Evolutionary conservation across 352 stramenopile species (phyloP).

Genomic region (Phytophthora sansomeana): DNA sequence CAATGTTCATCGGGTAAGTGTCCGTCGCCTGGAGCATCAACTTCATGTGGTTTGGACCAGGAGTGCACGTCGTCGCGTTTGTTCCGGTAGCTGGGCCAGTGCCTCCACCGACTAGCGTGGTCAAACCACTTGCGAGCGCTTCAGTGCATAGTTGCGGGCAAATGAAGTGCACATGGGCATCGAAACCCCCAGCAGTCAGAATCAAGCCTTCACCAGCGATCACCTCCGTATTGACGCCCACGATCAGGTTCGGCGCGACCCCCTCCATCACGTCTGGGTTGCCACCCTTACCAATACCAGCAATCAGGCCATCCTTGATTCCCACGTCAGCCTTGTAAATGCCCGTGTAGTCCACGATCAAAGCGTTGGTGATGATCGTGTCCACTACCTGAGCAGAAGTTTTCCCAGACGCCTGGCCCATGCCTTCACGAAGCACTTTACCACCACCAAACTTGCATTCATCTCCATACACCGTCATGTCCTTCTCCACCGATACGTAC

Average conservation of each 20-base stretch:
- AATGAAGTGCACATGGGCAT: slow-evolving; percentile 98
- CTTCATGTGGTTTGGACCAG: slow-evolving; percentile 93
- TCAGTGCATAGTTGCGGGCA: slow-evolving; percentile 95
- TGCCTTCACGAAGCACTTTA: slow-evolving; percentile 90
- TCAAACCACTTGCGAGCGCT: slow-evolving; percentile 93
- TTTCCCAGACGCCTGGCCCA: slow-evolving; percentile 72
- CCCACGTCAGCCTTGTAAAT: slow-evolving; percentile 97
- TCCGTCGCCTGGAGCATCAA: slow-evolving; percentile 97
- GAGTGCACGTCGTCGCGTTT: slow-evolving; percentile 97
- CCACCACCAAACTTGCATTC: slow-evolving; percentile 97
- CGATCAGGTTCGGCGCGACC: slow-evolving; percentile 89
- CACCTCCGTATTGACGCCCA: slow-evolving; percentile 94
- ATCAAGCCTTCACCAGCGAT: slow-evolving; percentile 97
- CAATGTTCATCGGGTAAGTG: slow-evolving; percentile 95
- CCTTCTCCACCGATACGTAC: slow-evolving; percentile 91
- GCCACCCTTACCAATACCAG: slow-evolving; percentile 96
- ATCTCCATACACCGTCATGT: slow-evolving; percentile 85
- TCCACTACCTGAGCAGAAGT: slow-evolving; percentile 82
- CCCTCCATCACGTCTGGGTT: slow-evolving; percentile 97
- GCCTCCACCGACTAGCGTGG: slow-evolving; percentile 92
- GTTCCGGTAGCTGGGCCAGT: slow-evolving; percentile 94
- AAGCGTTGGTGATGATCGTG: slow-evolving; percentile 97
- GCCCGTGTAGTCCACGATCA: slow-evolving; percentile 96
- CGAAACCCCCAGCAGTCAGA: slow-evolving; percentile 95
- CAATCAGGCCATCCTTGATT: slow-evolving; percentile 94